Evolutionary conservation across 2,329 filamentous ascomycete species (phyloP).

Genomic region (Sphaerulina vaccinii): DNA sequence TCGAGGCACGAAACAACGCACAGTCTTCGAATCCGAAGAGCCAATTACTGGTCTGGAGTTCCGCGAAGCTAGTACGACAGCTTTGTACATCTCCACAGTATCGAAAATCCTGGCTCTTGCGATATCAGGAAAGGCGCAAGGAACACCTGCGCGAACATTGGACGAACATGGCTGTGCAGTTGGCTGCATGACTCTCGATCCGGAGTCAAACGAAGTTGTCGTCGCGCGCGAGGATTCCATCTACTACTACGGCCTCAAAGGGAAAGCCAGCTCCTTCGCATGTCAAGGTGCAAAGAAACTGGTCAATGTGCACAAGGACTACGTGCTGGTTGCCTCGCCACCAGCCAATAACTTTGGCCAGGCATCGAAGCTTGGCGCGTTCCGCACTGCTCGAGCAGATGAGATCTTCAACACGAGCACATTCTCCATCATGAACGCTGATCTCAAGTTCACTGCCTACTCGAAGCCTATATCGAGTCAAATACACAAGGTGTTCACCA

Average conservation of each 20-base stretch:
- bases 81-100: conserved; percentile 89
- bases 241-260: conserved; percentile 85
- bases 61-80: conserved; percentile 62
- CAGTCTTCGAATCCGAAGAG: conserved; percentile 94
- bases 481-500: conserved; percentile 74
- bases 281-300: conserved; percentile 89
- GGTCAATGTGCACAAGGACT: conserved; percentile 76
- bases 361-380: conserved; percentile 66
- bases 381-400: conserved; percentile 70
- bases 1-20: conserved; percentile 87
- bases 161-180: conserved; percentile 88
- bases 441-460: conserved; percentile 85
- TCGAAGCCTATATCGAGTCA: conserved; percentile 80
- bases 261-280: conserved; percentile 81
- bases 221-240: conserved; percentile 94
- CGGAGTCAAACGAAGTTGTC: conserved; percentile 75
- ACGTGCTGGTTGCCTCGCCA: conserved; percentile 82
- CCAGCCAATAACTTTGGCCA: conserved; percentile 58
- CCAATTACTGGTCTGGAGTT: conserved; percentile 91
- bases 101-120: conserved; percentile 81
- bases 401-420: conserved; percentile 82
- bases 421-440: conserved; percentile 88
- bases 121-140: conserved; percentile 84
- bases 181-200: conserved; percentile 92
- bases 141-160: conserved; percentile 80